A percentile compares a stretch with the other conserved stretches of the same genome.
Conservation (phyloP, 2,329 filamentous ascomycete species). For the Acarospora socialis region DNA sequence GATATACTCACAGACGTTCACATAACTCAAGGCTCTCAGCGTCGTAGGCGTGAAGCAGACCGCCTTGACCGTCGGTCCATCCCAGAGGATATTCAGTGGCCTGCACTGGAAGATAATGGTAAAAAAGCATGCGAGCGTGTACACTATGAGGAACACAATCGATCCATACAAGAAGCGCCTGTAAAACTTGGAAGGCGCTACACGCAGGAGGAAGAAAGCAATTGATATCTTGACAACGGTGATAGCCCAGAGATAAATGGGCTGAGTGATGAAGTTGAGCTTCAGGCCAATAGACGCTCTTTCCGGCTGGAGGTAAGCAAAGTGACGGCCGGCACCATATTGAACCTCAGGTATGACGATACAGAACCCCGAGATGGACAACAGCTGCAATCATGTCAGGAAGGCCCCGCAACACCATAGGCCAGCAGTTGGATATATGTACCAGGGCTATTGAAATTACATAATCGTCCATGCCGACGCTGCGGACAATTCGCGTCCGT, state of each 20-base stretch:
- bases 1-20: conserved; percentile 24
- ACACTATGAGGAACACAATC: conserved; percentile 26
- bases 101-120: conserved; percentile 36
- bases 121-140: conserved; percentile 25
- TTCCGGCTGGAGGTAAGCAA: conserved; percentile 26
- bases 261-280: conserved; percentile 31
- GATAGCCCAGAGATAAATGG: conserved; percentile 29
- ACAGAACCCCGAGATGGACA: conserved; percentile 26
- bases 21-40: conserved; percentile 30
- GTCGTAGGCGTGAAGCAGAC: conserved; percentile 30
- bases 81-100: conserved; percentile 33
- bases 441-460: conserved; percentile 14
- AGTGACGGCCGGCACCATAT: conserved; percentile 33
- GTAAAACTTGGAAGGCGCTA: conserved; percentile 25
- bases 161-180: conserved; percentile 24
- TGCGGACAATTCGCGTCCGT: conserved; percentile 14
- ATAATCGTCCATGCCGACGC: conserved; percentile 15
- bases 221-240: conserved; percentile 31
- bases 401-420: no score
- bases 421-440: conserved; percentile 7
- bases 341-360: conserved; percentile 28
- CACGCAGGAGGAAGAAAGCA: conserved; percentile 28
- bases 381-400: no score
- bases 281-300: conserved; percentile 28
- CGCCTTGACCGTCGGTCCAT: conserved; percentile 23